Evolutionary conservation across 768 basidiomycete species (phyloP), one percentile per base, ranked within the genome.

Genomic region (Rhizopogon vesiculosus): DNA sequence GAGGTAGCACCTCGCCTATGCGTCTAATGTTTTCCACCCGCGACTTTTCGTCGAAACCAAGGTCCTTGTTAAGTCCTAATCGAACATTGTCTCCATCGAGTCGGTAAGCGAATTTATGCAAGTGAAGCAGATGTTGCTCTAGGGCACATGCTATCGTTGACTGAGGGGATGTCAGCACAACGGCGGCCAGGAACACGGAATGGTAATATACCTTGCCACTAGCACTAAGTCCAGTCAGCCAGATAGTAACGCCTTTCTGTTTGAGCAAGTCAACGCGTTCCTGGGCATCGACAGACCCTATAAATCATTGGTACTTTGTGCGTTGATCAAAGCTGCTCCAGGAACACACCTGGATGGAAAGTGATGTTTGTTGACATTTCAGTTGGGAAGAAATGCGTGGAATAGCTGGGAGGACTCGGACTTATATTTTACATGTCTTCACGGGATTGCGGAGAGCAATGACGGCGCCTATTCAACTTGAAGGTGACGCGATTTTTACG

Each of bases 111-210:
- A 91, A 94, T 64, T 89, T 91, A 58, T 82, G 82, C 50, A 88
- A 76, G 72, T 94, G 91, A 52, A 99, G 78, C 7, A 99, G 81
- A 69, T 95, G 91, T 68, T 97, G 94, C 71, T 99, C 97, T 56
- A 99, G 79, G 19, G 97, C 97, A 64, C 93, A 96, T 5, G 92
- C 97, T 62, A 99, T 91, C 28, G 96, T 98, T 6, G 94, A 98
- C 93, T 98, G 68, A 1, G 7, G 28, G 54, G 53, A 3, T 49
- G 42, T 43, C 31, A 55, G 2, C 10, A 16, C 1, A 19, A 31
- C 3, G 18, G 28, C 10, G 7, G 25, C 25, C 25, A 25, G 29
- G 3, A 35, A 33, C 16, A 31, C 29, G 25, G 18, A 19, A 16
- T 29, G 51, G 33, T 10, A 10, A 51, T 74, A 52, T 42, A 92